Percentiles rank a stretch among this genome's conserved stretches.
phyloP scores from a whole-genome alignment of 75 land plant species.

The Cupressus sempervirens region DNA sequence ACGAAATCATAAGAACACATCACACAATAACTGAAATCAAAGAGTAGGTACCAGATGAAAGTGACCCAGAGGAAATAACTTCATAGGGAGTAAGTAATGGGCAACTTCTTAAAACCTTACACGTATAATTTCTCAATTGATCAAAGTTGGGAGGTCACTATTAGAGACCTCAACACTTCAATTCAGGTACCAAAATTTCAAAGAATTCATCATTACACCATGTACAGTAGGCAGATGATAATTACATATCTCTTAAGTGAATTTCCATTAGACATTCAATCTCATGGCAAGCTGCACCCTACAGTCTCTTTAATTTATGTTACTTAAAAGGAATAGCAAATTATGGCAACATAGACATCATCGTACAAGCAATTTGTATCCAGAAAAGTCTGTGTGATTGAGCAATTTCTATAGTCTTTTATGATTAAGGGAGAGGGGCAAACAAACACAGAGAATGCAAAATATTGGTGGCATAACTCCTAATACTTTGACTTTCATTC shows the following conservation, averaged over 20 bases:
- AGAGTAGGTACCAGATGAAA: background rate
- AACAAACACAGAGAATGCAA: too few species aligned
- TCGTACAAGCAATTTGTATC: too few species aligned
- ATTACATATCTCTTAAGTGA: background rate
- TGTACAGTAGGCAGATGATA: background rate
- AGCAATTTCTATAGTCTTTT: too few species aligned
- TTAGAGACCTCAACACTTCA: too few species aligned
- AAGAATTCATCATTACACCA: background rate
- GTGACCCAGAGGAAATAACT: background rate
- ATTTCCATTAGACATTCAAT: background rate
- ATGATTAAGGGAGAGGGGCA: too few species aligned
- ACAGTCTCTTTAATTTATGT: background rate
- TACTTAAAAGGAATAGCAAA: too few species aligned
- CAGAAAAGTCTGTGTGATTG: too few species aligned
- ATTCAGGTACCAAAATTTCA: background rate
- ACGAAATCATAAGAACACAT: background rate
- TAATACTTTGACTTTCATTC: too few species aligned
- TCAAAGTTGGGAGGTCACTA: background rate
- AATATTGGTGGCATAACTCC: too few species aligned
- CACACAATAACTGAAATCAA: background rate
- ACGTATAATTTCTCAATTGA: background rate
- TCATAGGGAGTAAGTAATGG: background rate
- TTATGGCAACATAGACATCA: too few species aligned
- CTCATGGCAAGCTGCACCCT: background rate
- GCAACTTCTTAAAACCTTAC: background rate